Base-by-base conservation (phyloP, 495 filamentous ascomycete species). In the Stereocaulon alpinum region DNA sequence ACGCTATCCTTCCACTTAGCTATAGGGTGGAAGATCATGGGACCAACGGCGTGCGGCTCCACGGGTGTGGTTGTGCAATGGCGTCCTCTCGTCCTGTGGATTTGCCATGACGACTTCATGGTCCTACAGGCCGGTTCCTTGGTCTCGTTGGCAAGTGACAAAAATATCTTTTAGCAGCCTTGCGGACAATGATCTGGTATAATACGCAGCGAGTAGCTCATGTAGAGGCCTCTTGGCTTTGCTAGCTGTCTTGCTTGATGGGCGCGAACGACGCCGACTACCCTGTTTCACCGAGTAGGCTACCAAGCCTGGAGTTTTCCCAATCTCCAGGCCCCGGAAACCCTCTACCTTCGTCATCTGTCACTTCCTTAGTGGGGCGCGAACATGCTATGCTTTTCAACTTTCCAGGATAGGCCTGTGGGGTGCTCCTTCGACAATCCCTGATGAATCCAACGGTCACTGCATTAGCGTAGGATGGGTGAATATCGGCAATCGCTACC, bases 1-100 rank as follows among this genome's bases (percentile, higher is more conserved):
- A 55, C 45, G 56, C 45, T 22, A 30, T 51, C 34, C 56, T 49
- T 50, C 37, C 7, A 27, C 45, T 42, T 42, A 22, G 45, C 56
- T 30, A 32, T 32, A 30, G 17, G 14, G 32, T 20, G 17, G 29
- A 56, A 42, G 14, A 56, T 56, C 41, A 57, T 55, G 34, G 22
- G 52, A 40, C 37, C 49, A 52, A 32, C 34, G 30, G 29, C 49
- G 27, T 52, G 30, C 49, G 49, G 29, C 49, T 52, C 49, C 15
- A 44, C 15, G 42, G 49, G 30, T 3, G 20, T 52, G 17, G n/a
- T 52, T 32, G 29, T 52, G 7, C 4, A 34, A 12, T 32, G 49
- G 49, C 30, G 27, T 51, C 30, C 48, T 51, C 29, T 51, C 30
- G 1, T 52, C 49, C 49, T 52, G 20, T 32, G 29, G 49, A 52